Conservation (phyloP, 2,329 filamentous ascomycete genomes). For the Thyridium curvatum region DNA sequence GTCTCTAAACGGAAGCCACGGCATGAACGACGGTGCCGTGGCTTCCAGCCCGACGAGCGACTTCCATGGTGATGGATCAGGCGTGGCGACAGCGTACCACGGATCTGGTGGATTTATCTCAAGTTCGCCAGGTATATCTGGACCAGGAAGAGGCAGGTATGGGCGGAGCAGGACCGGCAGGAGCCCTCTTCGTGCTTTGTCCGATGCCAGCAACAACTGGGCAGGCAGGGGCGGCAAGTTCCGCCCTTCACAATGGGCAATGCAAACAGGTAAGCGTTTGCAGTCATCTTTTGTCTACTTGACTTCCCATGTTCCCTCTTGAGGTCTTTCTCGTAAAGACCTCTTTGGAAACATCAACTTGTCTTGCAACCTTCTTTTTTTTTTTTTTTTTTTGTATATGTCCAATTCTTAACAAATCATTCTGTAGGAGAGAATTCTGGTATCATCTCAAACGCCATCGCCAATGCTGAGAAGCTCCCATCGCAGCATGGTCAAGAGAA, state of each 20-base stretch:
- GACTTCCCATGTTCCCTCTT: not conserved
- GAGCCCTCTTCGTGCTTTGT: slow-evolving; percentile 54
- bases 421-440: slow-evolving; percentile 48
- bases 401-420: slow-evolving; percentile 2
- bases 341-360: no score
- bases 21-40: slow-evolving; percentile 23
- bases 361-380: not conserved
- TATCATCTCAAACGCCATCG: slow-evolving; percentile 89
- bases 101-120: slow-evolving; percentile 45
- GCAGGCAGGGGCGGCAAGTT: slow-evolving; percentile 38
- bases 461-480: slow-evolving; percentile 70
- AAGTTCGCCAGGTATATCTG: slow-evolving; percentile 67
- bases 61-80: slow-evolving; percentile 20
- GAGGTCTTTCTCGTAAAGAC: not conserved
- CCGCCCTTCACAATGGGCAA: slow-evolving; percentile 36
- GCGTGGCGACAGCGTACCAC: slow-evolving; percentile 26
- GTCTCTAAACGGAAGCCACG: slow-evolving; percentile 36
- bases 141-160: slow-evolving; percentile 77
- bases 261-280: slow-evolving; percentile 36
- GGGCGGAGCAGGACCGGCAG: slow-evolving; percentile 59
- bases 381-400: slow-evolving; percentile 1
- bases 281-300: not conserved
- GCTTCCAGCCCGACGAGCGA: slow-evolving; percentile 25
- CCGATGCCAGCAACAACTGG: slow-evolving; percentile 54
- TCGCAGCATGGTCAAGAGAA: slow-evolving; percentile 67